phyloP scores from a whole-genome alignment of 2,329 filamentous ascomycete genomes.

The Cladophialophora bantiana region DNA sequence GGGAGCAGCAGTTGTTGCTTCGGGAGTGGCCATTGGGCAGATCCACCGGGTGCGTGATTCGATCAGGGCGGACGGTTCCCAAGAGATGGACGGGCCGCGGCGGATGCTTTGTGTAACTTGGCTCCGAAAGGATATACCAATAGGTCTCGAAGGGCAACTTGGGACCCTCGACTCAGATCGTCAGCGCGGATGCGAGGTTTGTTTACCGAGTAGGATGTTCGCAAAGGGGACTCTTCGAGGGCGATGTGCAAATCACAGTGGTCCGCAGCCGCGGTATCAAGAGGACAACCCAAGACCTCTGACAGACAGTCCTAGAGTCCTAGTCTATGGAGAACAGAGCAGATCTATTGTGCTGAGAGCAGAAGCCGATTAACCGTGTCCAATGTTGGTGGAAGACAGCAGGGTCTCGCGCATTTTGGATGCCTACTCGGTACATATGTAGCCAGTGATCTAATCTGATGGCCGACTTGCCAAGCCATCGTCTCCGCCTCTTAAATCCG shows the following conservation, averaged over 20 bases:
- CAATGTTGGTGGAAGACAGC: not conserved
- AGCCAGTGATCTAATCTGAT: conserved; percentile 9
- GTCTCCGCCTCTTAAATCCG: not conserved
- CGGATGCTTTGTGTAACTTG: not conserved
- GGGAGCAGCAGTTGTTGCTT: conserved; percentile 33
- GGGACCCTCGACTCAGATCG: not conserved
- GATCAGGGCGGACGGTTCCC: not conserved
- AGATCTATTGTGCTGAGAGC: not conserved
- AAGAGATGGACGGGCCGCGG: not conserved
- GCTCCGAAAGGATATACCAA: not conserved
- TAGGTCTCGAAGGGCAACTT: not conserved
- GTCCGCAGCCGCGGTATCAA: not conserved
- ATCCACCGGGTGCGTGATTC: not conserved
- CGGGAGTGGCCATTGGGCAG: conserved; percentile 2
- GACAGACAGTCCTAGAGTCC: not conserved
- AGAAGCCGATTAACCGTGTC: not conserved
- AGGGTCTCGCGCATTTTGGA: not conserved
- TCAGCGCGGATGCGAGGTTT: not conserved
- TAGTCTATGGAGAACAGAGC: not conserved
- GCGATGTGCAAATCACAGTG: not conserved
- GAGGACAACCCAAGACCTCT: not conserved
- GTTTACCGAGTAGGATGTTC: not conserved
- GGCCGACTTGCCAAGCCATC: not conserved
- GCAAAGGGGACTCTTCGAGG: not conserved
- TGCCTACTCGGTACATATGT: no score